A percentile compares a stretch with the other conserved stretches of the same genome.
Conservation (phyloP, 1,139 yeast species). For the Yamadazyma pseudoaaseri region DNA sequence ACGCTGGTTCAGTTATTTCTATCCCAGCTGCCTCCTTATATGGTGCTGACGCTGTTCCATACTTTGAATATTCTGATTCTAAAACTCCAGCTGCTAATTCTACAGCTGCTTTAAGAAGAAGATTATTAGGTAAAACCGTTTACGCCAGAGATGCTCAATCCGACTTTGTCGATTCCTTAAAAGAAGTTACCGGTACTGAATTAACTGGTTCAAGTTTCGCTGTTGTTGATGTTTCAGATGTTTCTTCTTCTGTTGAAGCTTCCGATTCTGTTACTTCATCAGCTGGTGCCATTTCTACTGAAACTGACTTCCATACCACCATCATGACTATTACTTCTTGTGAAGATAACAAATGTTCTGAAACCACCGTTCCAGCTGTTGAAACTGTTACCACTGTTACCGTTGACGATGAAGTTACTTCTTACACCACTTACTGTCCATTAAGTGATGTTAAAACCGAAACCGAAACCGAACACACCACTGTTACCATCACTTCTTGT, state of each 20-base stretch:
- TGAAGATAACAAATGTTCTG: conserved; percentile 29
- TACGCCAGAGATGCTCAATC: conserved; percentile 13
- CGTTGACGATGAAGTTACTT: conserved; percentile 23
- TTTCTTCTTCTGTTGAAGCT: conserved; percentile 9
- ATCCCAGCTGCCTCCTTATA: conserved; percentile 34
- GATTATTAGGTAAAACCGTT: conserved; percentile 15
- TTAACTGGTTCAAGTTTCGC: conserved; percentile 16
- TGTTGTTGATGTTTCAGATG: conserved; percentile 15
- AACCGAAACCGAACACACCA: conserved; percentile 9
- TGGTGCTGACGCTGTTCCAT: conserved; percentile 22
- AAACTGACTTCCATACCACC: conserved; percentile 19
- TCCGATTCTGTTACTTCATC: conserved; percentile 3
- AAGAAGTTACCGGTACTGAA: conserved; percentile 25
- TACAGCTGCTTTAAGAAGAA: conserved; percentile 40
- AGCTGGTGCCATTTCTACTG: conserved; percentile 13
- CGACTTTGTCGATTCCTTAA: conserved; percentile 24
- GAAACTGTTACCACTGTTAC: conserved; percentile 18
- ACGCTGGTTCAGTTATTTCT: conserved; percentile 32
- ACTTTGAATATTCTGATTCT: conserved; percentile 27
- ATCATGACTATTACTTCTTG: conserved; percentile 47
- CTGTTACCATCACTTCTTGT: conserved; percentile 17
- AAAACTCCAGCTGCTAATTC: conserved; percentile 34
- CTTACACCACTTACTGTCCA: conserved; percentile 22
- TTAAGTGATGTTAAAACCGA: conserved; percentile 14
- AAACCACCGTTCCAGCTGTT: conserved; percentile 30